A percentile compares a stretch with the other conserved stretches of the same genome.
Conservation (phyloP, 2,329 filamentous ascomycete genomes). For the Scolecobasidium constrictum region DNA sequence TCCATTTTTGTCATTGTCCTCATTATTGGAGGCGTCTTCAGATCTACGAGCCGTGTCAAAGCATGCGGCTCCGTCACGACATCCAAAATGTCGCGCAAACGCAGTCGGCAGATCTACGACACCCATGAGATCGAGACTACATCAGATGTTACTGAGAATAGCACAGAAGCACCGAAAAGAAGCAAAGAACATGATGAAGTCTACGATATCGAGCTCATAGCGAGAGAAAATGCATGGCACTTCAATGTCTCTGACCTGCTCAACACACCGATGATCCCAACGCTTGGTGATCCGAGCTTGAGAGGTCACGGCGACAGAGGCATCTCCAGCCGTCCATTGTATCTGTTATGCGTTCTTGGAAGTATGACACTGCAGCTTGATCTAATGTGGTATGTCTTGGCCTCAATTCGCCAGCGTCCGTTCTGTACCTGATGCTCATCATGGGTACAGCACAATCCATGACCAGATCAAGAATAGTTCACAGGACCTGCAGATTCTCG, state of each 20-base stretch:
- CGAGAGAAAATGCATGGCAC: constrained; percentile 9
- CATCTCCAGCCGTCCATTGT: constrained; percentile 2
- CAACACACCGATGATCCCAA: not conserved
- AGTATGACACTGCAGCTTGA: not conserved
- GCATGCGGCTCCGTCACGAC: too few species aligned
- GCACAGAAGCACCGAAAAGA: not conserved
- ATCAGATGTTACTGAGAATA: constrained; percentile 3
- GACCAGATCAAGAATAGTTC: not conserved
- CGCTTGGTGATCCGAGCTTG: not conserved
- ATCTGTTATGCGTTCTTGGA: constrained; percentile 7
- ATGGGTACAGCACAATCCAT: constrained; percentile 1
- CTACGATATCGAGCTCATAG: constrained; percentile 2
- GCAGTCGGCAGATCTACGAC: too few species aligned
- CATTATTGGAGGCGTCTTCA: too few species aligned
- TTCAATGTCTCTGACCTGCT: constrained; percentile 6
- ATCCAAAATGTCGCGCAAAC: too few species aligned
- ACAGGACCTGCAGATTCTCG: constrained; percentile 6
- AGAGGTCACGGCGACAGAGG: constrained; percentile 5
- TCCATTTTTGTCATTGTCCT: too few species aligned
- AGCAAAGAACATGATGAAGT: constrained; percentile 1
- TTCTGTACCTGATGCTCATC: not conserved
- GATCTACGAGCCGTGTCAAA: too few species aligned
- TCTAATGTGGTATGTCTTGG: constrained; percentile 3
- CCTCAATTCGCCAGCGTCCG: not conserved
- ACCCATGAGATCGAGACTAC: too few species aligned